These are phyloP conservation scores for Tubosaeta brunneosetosa DNA, from an alignment of 768 basidiomycete species.

Conservation along the genomic window DNA sequence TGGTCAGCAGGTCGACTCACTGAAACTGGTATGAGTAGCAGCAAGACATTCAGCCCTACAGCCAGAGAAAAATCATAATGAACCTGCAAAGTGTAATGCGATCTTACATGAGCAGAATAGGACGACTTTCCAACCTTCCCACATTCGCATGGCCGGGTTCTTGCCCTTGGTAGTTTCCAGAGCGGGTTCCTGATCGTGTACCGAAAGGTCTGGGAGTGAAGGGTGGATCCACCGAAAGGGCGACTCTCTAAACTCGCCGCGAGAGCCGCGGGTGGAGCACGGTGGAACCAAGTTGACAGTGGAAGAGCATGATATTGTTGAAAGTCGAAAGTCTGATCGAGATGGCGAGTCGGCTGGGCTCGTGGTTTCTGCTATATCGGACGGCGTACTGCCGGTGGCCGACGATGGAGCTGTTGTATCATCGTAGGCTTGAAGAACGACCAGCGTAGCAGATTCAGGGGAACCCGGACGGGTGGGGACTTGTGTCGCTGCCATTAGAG, in stretches of 20 bases:
- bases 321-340: slow-evolving; percentile 21
- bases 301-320: slow-evolving; percentile 21
- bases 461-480: slow-evolving; percentile 14
- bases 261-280: slow-evolving; percentile 7
- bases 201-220: slow-evolving; percentile 17
- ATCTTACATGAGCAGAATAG: slow-evolving; percentile 54
- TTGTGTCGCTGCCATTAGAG: slow-evolving; percentile 10
- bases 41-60: slow-evolving; percentile 65
- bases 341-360: slow-evolving; percentile 13
- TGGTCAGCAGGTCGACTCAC: slow-evolving; percentile 35
- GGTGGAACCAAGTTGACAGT: slow-evolving; percentile 21
- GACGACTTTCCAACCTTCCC: slow-evolving; percentile 51
- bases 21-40: slow-evolving; percentile 64
- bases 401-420: slow-evolving; percentile 5
- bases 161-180: slow-evolving; percentile 1
- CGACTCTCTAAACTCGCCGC: slow-evolving; percentile 23
- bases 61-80: neutral
- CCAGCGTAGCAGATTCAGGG: slow-evolving; percentile 29
- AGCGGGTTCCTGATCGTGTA: slow-evolving; percentile 2
- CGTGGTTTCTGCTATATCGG: slow-evolving; percentile 1
- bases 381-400: neutral
- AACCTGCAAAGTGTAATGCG: neutral
- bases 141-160: slow-evolving; percentile 21
- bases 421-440: slow-evolving; percentile 24
- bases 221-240: slow-evolving; percentile 32